phyloP scores from a whole-genome alignment of 2,329 filamentous ascomycete species.

The Hypoxylon sp. region DNA sequence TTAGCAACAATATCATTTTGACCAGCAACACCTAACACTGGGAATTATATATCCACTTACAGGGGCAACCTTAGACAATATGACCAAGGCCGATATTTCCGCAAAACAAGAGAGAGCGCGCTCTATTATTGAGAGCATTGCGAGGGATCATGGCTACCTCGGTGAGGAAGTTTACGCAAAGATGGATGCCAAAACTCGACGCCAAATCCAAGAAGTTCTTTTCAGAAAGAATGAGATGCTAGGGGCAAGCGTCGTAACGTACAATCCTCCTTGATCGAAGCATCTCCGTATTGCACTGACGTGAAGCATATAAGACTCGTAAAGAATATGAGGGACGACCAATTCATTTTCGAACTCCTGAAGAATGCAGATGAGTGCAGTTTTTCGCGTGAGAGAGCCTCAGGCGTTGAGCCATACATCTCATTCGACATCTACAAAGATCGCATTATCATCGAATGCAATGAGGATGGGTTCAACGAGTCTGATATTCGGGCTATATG shows the following conservation, averaged over 20 bases:
- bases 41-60: too few species aligned
- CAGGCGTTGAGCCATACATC: slow-evolving; percentile 51
- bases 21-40: not conserved
- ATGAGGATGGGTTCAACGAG: slow-evolving; percentile 63
- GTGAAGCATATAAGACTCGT: slow-evolving; percentile 55
- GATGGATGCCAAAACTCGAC: slow-evolving; percentile 30
- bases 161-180: slow-evolving; percentile 27
- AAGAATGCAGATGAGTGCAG: slow-evolving; percentile 69
- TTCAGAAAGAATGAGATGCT: slow-evolving; percentile 33
- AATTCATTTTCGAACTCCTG: slow-evolving; percentile 67
- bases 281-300: not conserved
- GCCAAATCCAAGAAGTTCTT: slow-evolving; percentile 36
- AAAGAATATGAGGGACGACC: slow-evolving; percentile 59
- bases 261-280: not conserved
- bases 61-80: not conserved
- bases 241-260: slow-evolving; percentile 47
- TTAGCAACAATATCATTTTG: not conserved
- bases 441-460: slow-evolving; percentile 63
- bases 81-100: not conserved
- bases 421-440: slow-evolving; percentile 56
- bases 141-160: slow-evolving; percentile 46
- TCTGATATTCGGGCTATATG: slow-evolving; percentile 64
- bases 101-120: not conserved
- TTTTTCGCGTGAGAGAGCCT: slow-evolving; percentile 52
- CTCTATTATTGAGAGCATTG: slow-evolving; percentile 33